These are phyloP conservation scores for Stipa capillata DNA, from an alignment of 176 grass and related monocot species.

Conservation along the genomic window DNA sequence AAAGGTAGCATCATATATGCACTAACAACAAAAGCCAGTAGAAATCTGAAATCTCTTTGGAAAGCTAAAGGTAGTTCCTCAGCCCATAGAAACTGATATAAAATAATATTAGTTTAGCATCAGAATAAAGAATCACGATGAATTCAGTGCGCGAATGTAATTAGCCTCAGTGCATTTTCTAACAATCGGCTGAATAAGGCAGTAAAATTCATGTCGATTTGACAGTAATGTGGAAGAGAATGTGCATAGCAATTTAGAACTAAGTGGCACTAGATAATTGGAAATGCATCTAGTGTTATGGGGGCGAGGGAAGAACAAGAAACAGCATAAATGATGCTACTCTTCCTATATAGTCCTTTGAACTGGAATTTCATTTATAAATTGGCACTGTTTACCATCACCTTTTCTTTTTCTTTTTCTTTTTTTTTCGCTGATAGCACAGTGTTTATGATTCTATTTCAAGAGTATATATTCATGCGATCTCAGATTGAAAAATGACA, in stretches of 20 bases:
- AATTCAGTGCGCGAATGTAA: background rate
- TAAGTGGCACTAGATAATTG: background rate
- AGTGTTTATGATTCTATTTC: background rate
- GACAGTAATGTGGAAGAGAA: background rate
- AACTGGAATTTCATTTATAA: background rate
- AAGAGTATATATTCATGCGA: background rate
- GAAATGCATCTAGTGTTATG: background rate
- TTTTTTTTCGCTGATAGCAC: background rate
- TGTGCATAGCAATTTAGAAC: background rate
- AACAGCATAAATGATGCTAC: background rate
- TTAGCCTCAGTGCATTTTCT: background rate
- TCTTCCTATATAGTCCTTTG: background rate
- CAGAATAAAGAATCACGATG: background rate
- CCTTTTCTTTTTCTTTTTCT: background rate
- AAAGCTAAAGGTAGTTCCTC: slow-evolving; percentile 10
- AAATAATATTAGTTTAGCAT: slow-evolving; percentile 9
- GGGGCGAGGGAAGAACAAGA: background rate
- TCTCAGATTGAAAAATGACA: background rate
- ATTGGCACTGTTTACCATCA: background rate
- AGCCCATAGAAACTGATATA: slow-evolving; percentile 2
- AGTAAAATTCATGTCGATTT: background rate
- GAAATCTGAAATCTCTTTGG: background rate
- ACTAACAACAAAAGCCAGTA: background rate
- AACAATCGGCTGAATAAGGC: background rate
- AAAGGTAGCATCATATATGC: slow-evolving; percentile 9